Base-by-base conservation (phyloP, 2,329 filamentous ascomycete species). In the Pezicula carpinea region DNA sequence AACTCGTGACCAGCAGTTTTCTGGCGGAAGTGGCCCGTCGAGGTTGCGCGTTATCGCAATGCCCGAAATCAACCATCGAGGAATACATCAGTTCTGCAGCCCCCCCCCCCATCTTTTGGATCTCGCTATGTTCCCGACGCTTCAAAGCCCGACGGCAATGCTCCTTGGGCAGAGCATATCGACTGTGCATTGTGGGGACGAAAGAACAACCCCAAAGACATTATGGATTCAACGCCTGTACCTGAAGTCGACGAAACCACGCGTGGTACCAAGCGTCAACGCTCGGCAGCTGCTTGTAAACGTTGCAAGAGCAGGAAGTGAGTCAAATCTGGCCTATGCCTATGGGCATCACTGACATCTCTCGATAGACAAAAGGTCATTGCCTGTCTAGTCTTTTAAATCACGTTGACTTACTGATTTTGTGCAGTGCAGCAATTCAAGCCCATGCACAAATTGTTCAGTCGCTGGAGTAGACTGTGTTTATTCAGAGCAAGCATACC, bases 381-480 rank as follows among this genome's bases (percentile, higher is more conserved):
- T n/a, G n/a, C n/a, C n/a, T n/a, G n/a, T n/a, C n/a, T n/a, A n/a
- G n/a, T n/a, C n/a, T n/a, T n/a, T n/a, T n/a, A n/a, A n/a, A n/a
- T n/a, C n/a, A n/a, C n/a, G n/a, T n/a, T n/a, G n/a, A 15, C 33
- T 3, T 8, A 15, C 33, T 35, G 17, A 35, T 13, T 15, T 4
- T 15, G 14, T 35, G 13, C 18, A 40, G 38, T 40, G 38, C 18
- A 40, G 38, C 18, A 40, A 22, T 15, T 21, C 38, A n/a, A 18
- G n/a, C n/a, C 38, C 38, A n/a, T 40, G 38, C 18, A 40, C 38
- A 11, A 40, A 40, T 14, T 40, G 38, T 26, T 22, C 38, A 10
- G 38, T 8, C 7, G 38, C 38, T 23, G 38, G 38, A 4, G 38
- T 26, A 13, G 38, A 40, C 22, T 40, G 38, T 8, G n/a, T 23